These are phyloP conservation scores for Ceratocystis cacaofunesta DNA, from an alignment of 2,329 filamentous ascomycete genomes.

Conservation along the genomic window DNA sequence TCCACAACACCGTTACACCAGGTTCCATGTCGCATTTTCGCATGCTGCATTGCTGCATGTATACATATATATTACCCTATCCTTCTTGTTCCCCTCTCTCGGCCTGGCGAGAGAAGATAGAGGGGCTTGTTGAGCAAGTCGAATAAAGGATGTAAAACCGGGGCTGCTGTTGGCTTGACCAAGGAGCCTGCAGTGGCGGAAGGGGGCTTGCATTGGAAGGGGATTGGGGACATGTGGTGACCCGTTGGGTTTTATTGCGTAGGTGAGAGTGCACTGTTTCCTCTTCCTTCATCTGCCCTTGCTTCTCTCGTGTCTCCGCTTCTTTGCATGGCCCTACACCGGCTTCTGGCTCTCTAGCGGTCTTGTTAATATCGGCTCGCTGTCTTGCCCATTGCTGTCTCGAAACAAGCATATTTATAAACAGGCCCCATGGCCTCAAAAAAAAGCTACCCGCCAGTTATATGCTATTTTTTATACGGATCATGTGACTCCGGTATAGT, in stretches of 20 bases:
- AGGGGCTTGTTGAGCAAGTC: neutral
- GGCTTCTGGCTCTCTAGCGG: no score
- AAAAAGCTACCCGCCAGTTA: neutral
- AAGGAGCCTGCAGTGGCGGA: neutral
- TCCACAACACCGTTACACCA: slow-evolving; percentile 1
- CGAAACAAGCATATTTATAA: neutral
- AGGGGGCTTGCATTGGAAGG: neutral
- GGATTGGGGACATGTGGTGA: neutral
- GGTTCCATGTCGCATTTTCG: no score
- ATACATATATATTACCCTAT: neutral
- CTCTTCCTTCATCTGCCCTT: neutral
- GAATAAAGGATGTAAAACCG: neutral
- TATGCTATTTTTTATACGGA: neutral
- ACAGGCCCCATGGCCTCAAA: neutral
- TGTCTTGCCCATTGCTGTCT: no score
- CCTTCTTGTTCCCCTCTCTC: neutral
- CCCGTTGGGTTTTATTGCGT: neutral
- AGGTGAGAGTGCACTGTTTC: neutral
- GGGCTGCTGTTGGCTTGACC: neutral
- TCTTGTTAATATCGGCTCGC: no score
- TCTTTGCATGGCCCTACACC: no score
- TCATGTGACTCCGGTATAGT: neutral
- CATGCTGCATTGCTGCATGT: neutral
- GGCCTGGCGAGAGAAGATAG: no score
- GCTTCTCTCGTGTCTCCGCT: neutral